These are phyloP conservation scores for Coffea canephora DNA, from an alignment of 257 asterid species.

Conservation along the genomic window DNA sequence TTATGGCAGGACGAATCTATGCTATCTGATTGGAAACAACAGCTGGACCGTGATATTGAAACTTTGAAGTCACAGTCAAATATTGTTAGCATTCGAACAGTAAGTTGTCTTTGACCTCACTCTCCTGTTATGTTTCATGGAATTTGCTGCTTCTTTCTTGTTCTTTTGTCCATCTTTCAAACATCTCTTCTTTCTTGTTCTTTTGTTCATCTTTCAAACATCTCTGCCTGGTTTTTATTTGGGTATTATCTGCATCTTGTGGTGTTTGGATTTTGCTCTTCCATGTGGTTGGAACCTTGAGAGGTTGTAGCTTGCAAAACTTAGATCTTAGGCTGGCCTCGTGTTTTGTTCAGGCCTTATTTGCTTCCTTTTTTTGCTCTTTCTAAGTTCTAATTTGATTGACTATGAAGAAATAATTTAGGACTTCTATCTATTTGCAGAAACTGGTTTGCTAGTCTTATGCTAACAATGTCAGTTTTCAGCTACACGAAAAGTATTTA, in stretches of 20 bases:
- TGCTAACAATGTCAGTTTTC: background rate
- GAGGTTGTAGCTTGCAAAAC: background rate
- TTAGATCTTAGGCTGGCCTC: background rate
- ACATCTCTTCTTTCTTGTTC: background rate
- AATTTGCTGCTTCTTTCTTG: background rate
- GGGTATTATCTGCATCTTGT: background rate
- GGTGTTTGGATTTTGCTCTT: background rate
- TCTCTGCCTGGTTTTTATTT: background rate
- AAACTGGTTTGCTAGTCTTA: background rate
- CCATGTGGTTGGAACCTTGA: background rate
- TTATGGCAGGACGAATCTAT: constrained; percentile 66
- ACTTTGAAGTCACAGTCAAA: constrained; percentile 82
- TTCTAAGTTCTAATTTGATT: background rate
- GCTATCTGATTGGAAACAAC: constrained; percentile 82
- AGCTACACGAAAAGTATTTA: background rate
- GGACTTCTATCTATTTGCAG: background rate
- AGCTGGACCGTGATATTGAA: constrained; percentile 77
- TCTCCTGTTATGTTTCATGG: background rate
- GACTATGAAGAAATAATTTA: background rate
- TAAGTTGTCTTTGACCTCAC: constrained; percentile 31
- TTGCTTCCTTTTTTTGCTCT: background rate
- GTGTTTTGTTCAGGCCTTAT: background rate
- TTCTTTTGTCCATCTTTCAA: background rate
- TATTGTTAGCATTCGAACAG: constrained; percentile 64
- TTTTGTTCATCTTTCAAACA: background rate